A percentile compares a stretch with the other conserved stretches of the same genome.
phyloP scores from a whole-genome alignment of 441 rosid species.

The Gossypium aridum region DNA sequence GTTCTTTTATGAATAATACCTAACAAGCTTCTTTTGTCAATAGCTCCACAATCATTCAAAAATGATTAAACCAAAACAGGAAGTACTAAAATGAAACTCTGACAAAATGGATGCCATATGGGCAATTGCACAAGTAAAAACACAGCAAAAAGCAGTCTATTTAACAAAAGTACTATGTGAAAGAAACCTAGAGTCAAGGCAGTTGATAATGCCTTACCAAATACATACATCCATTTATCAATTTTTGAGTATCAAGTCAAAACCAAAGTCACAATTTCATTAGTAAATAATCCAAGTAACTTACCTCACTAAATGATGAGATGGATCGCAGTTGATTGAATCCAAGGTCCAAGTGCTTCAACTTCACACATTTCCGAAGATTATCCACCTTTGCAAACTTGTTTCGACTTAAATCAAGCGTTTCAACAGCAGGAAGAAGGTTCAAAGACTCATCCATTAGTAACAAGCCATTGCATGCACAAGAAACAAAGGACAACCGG shows the following conservation, averaged over 20 bases:
- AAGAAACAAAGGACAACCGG: slow-evolving; percentile 71
- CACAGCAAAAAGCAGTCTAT: not conserved
- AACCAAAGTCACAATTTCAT: not conserved
- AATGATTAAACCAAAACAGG: not conserved
- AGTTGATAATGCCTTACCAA: not conserved
- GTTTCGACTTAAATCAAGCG: slow-evolving; percentile 92
- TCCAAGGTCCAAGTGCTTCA: slow-evolving; percentile 93
- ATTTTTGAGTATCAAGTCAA: not conserved
- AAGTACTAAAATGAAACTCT: not conserved
- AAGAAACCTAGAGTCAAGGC: not conserved
- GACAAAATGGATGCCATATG: not conserved
- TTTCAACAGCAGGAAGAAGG: slow-evolving; percentile 92
- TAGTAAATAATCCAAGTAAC: slow-evolving; percentile 4
- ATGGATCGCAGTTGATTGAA: slow-evolving; percentile 78
- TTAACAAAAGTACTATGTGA: not conserved
- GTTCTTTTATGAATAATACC: not conserved
- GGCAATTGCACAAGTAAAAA: not conserved
- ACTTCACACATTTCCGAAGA: slow-evolving; percentile 64
- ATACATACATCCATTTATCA: not conserved
- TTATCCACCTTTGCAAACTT: slow-evolving; percentile 84
- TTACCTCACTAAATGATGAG: slow-evolving; percentile 68
- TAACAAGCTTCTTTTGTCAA: not conserved
- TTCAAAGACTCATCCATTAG: slow-evolving; percentile 98
- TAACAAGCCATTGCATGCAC: slow-evolving; percentile 78
- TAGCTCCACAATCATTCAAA: not conserved